Evolutionary conservation across 2,329 filamentous ascomycete genomes (phyloP), one percentile per base, ranked within the genome.

Genomic region (Ophioceras dolichostomum): DNA sequence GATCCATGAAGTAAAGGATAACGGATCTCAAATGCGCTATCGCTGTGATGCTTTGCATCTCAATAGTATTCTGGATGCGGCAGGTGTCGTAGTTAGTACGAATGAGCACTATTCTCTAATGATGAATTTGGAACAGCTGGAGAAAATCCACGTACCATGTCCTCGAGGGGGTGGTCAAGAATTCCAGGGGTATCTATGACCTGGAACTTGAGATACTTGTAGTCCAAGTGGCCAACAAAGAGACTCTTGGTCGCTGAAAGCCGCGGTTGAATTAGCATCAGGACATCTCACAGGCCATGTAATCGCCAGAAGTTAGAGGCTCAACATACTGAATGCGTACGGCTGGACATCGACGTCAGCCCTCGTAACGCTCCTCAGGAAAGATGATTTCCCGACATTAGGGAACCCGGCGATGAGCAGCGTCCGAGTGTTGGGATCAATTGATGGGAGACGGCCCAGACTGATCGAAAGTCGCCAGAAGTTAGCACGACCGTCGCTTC

Each of bases 41-140:
- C 10, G 93, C 91, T 14, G 89, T 96, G 49, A 98, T 95, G 43
- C 83, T 83, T 68, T 96, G 91, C 86, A 96, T 96, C 64, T 98
- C 91, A 55, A 98, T 98, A 4, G 91, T 96, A 65, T 95, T 94
- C 35, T 37, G 13, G 8, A 9, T 9, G 35, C 14, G 14, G 5
- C n/a, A n/a, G n/a, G n/a, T n/a, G n/a, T n/a, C n/a, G n/a, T n/a
- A n/a, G n/a, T n/a, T n/a, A n/a, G n/a, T n/a, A n/a, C n/a, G n/a
- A n/a, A n/a, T n/a, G n/a, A n/a, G n/a, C n/a, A n/a, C n/a, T n/a
- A n/a, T n/a, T n/a, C n/a, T n/a, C n/a, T n/a, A n/a, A n/a, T n/a
- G n/a, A n/a, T n/a, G n/a, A n/a, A n/a, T n/a, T n/a, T n/a, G n/a
- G n/a, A n/a, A n/a, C n/a, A n/a, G n/a, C n/a, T n/a, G n/a, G n/a